A percentile compares a stretch with the other conserved stretches of the same genome.
Conservation (phyloP, 164 flowering plant species). For the Magnolia officinalis region DNA sequence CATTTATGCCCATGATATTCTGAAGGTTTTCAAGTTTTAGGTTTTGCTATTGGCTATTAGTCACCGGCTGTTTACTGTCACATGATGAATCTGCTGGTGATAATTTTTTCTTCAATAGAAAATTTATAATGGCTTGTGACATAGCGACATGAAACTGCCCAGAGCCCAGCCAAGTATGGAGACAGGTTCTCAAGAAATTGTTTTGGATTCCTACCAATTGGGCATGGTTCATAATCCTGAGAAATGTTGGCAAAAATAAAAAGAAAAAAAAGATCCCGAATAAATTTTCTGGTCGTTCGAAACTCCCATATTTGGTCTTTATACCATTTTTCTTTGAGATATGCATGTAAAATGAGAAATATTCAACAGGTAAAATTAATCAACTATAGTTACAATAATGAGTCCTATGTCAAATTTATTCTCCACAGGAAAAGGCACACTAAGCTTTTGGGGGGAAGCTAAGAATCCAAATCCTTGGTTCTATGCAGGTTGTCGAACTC, state of each 20-base stretch:
- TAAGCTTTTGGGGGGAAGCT: slow-evolving; percentile 6
- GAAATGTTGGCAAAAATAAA: background rate
- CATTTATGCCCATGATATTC: too few species aligned
- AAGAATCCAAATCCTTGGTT: background rate
- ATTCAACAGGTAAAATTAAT: background rate
- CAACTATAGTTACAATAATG: background rate
- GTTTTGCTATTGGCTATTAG: too few species aligned
- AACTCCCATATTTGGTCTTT: background rate
- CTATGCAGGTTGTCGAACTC: slow-evolving; percentile 86
- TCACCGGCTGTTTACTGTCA: background rate
- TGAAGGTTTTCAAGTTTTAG: too few species aligned
- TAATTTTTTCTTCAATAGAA: background rate
- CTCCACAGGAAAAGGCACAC: background rate
- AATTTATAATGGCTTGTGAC: background rate
- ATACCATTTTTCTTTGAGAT: background rate
- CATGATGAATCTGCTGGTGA: background rate
- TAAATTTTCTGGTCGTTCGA: too few species aligned
- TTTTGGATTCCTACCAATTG: background rate
- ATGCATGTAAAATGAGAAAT: background rate
- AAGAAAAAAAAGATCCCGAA: too few species aligned
- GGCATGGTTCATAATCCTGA: background rate
- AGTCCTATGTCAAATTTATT: background rate
- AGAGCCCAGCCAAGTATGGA: background rate
- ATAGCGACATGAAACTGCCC: background rate
- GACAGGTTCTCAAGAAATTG: background rate